Evolutionary conservation across 495 filamentous ascomycete genomes (phyloP), one percentile per base, ranked within the genome.

Genomic region (Tirmania nivea): DNA sequence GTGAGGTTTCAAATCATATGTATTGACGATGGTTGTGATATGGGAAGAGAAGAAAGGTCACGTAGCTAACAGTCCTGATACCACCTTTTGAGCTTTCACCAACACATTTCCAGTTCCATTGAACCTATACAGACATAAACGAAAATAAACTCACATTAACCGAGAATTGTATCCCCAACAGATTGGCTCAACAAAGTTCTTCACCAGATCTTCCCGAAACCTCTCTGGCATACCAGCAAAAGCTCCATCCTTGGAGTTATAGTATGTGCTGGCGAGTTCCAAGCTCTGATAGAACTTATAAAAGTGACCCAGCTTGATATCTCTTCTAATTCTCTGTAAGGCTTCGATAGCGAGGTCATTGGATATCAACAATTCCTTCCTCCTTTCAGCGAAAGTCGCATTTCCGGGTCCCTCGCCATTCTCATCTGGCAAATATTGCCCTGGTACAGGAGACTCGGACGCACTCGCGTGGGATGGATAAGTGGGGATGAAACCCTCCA

Each of bases 131-230:
- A 48, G 11, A 10, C 37, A 16, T 17, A 50, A 36, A 25, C 25
- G 0, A 51, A 37, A 39, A 50, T 17, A 17, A 12, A 53, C 55
- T 54, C 58, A 64, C 62, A 61, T 61, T 52, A 64, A 60, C 48
- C 62, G 63, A 47, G 63, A 56, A 19, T 59, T 58, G 54, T 64
- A 61, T 51, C 59, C 59, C 62, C 62, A 65, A 54, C 62, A 61
- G 35, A 65, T 55, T 25, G 62, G 62, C 59, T 65, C 62, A 49
- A 65, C 56, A 42, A 65, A 65, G 56, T 64, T 65, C 48, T 62
- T 64, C 52, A 65, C 59, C 9, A 65, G 52, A 35, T 65, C 62
- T 37, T 65, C 62, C 48, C 62, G 57, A 55, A 65, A 65, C 36
- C 53, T 63, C 51, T 65, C 62, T 49, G 62, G 62, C 59, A 65